These are phyloP conservation scores for Triticum timopheevii DNA, from an alignment of 176 grass and related monocot species.

Conservation along the genomic window DNA sequence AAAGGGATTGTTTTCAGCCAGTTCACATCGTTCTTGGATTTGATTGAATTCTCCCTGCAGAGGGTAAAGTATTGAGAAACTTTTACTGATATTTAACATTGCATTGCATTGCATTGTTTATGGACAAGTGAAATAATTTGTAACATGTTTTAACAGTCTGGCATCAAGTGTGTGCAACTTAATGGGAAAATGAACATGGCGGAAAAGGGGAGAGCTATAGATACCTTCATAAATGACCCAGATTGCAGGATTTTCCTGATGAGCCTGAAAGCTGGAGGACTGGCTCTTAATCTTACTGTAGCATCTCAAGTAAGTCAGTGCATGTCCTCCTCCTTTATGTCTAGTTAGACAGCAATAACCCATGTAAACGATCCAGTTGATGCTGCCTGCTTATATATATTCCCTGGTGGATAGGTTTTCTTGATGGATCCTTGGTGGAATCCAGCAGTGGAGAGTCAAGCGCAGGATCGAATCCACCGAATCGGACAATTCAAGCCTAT, in stretches of 20 bases:
- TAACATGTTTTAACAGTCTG: slow-evolving; percentile 54
- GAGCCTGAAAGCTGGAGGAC: slow-evolving; percentile 97
- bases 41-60: slow-evolving; percentile 79
- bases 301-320: slow-evolving; percentile 76
- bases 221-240: slow-evolving; percentile 66
- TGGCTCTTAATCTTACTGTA: slow-evolving; percentile 88
- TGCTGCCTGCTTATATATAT: background rate
- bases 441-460: slow-evolving; percentile 82
- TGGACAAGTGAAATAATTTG: slow-evolving; percentile 18
- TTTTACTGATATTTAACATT: background rate
- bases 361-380: background rate
- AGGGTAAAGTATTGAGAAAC: slow-evolving; percentile 38
- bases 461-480: slow-evolving; percentile 87
- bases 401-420: slow-evolving; percentile 66
- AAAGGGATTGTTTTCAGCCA: slow-evolving; percentile 99
- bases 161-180: slow-evolving; percentile 80
- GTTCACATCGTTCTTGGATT: slow-evolving; percentile 90
- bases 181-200: slow-evolving; percentile 77
- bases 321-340: background rate
- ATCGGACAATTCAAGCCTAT: slow-evolving; percentile 99
- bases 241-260: slow-evolving; percentile 90
- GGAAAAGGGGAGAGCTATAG: slow-evolving; percentile 90
- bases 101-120: background rate
- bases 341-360: background rate
- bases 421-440: slow-evolving; percentile 99